Base-by-base conservation (phyloP, 2,329 filamentous ascomycete species). In the Fusarium oligoseptatum region DNA sequence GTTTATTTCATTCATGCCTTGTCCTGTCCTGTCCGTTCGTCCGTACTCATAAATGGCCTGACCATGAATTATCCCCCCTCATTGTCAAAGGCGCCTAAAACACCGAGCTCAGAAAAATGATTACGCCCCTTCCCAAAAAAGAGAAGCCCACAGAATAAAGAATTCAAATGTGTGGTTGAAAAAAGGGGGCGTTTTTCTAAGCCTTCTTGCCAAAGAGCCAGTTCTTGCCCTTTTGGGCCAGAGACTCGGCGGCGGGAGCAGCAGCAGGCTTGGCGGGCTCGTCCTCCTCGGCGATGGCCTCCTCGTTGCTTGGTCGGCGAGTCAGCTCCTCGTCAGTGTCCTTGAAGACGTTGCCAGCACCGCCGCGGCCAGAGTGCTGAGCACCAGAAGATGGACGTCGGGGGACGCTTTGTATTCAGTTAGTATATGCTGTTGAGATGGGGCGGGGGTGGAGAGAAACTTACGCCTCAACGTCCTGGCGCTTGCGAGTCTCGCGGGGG, bases 381-480 rank as follows among this genome's bases (percentile, higher is more conserved):
- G 88, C 88, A 48, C 88, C 88, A n/a, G 85, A 83, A 79, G 90
- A 90, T 50, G 86, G 82, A 66, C 90, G 88, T 72, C 90, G 88
- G 52, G 86, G 82, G 70, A 90, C 83, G 64, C 88, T 90, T 17
- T 45, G 41, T 14, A 45, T 8, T 45, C 20, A 62, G 68, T 74
- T 55, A 77, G 70, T 17, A 43, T 24, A n/a, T 27, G 11, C 17
- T 15, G 37, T 27, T 8, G 36, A 32, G 12, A 10, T 34, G 12
- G 37, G 36, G 36, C 36, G 14, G 37, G 37, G 7, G 60, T n/a
- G 61, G 57, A 74, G 75, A 11, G 78, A 77, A 48, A 86, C 89
- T 80, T 84, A 92, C 90, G 91, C 90, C 69, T 92, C 91, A 70
- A 98, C 94, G 79, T 98, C 95, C 83, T 98, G 96, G 48, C 92